Evolutionary conservation across 2,329 filamentous ascomycete genomes (phyloP).

Genomic region (Juglanconis juglandina): DNA sequence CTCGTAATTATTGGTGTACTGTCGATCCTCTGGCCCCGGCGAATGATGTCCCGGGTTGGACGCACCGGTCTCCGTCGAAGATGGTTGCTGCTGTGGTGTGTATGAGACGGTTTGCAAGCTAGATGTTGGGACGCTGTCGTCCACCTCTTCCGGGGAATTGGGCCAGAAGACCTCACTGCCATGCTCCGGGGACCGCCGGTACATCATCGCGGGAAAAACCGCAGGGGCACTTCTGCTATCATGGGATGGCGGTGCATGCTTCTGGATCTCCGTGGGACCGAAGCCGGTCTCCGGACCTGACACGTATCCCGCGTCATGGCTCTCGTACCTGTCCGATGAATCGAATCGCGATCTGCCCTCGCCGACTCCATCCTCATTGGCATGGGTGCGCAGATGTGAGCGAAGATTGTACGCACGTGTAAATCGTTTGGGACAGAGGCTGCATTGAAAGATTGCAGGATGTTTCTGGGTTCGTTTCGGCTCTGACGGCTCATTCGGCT

Average conservation of each 20-base stretch:
- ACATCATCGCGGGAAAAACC: neutral
- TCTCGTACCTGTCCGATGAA: neutral
- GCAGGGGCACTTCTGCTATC: neutral
- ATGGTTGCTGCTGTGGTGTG: neutral
- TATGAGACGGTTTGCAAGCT: neutral
- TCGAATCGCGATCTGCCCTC: too few species aligned
- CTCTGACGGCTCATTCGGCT: slow-evolving; percentile 64
- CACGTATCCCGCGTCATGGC: neutral
- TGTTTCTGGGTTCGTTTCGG: slow-evolving; percentile 92
- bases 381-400: slow-evolving; percentile 73
- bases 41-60: neutral
- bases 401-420: slow-evolving; percentile 83
- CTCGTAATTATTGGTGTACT: neutral
- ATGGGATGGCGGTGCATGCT: neutral
- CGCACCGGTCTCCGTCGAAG: neutral
- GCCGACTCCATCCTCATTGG: slow-evolving; percentile 61
- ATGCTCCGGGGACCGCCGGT: neutral
- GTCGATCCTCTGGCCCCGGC: neutral
- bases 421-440: slow-evolving; percentile 91
- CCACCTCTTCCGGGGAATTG: neutral
- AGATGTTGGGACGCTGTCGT: neutral
- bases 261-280: neutral
- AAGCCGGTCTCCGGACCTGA: neutral
- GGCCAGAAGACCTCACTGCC: neutral
- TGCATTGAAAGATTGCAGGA: slow-evolving; percentile 94